Evolutionary conservation across 169 alveolate genomes (phyloP).

Genomic region (Plasmodium vinckei): DNA sequence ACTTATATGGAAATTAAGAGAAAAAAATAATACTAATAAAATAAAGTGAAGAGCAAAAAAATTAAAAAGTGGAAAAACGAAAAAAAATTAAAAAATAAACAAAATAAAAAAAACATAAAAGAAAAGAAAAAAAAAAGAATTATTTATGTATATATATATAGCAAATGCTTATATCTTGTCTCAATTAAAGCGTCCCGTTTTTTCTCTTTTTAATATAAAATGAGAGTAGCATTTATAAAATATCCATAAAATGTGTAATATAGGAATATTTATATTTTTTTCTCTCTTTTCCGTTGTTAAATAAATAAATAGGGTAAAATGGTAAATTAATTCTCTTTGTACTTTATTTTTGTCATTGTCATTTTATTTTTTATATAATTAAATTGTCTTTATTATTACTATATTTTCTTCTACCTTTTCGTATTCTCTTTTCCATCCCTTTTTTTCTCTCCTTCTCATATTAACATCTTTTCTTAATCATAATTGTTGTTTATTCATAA

Average conservation of each 20-base stretch:
- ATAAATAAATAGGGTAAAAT: slow-evolving; percentile 1
- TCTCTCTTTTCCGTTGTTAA: slow-evolving; percentile 4
- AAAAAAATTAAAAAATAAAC: too few species aligned
- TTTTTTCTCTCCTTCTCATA: background rate
- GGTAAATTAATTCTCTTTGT: background rate
- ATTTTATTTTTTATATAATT: background rate
- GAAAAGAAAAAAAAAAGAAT: too few species aligned
- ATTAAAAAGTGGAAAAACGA: too few species aligned
- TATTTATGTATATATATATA: too few species aligned
- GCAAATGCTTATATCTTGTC: too few species aligned
- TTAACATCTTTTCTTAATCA: background rate
- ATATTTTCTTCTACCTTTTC: background rate
- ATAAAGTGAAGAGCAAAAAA: too few species aligned
- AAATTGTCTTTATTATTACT: background rate
- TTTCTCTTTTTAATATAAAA: too few species aligned
- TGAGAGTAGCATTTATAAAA: too few species aligned
- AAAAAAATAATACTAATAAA: background rate
- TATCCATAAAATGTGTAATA: background rate
- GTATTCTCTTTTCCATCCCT: background rate
- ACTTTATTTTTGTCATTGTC: background rate
- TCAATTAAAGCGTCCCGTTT: too few species aligned
- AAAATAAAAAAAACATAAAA: too few species aligned
- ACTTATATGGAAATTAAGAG: slow-evolving; percentile 1
- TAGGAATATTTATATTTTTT: slow-evolving; percentile 5
- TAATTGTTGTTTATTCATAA: background rate